Percentiles rank a stretch among this genome's conserved stretches.
phyloP scores from a whole-genome alignment of 2,329 filamentous ascomycete species.

The Cryphonectria parasitica region DNA sequence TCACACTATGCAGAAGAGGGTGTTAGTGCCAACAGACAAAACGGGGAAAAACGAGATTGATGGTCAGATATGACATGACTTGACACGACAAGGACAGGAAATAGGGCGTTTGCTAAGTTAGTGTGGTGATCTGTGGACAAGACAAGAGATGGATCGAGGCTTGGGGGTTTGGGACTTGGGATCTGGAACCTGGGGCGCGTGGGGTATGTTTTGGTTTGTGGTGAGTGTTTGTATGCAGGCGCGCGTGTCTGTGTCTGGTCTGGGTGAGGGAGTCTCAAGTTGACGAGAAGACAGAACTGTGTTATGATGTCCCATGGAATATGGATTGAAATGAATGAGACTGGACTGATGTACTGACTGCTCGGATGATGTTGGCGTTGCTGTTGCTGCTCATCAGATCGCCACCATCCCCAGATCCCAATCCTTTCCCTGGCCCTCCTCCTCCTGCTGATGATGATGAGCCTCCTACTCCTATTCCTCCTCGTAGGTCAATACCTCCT shows the following conservation, averaged over 20 bases:
- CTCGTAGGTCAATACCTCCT: not conserved
- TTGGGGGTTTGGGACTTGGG: not conserved
- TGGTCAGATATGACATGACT: not conserved
- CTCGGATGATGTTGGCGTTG: slow-evolving; percentile 25
- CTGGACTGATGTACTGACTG: slow-evolving; percentile 19
- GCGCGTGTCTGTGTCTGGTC: not conserved
- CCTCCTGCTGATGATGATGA: not conserved
- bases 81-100: not conserved
- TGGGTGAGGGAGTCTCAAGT: not conserved
- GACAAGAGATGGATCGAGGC: not conserved
- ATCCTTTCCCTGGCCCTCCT: not conserved
- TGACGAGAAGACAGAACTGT: not conserved
- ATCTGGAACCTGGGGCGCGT: not conserved
- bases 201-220: not conserved
- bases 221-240: not conserved
- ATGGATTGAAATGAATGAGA: not conserved
- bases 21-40: not conserved
- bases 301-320: not conserved
- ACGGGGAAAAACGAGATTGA: not conserved
- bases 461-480: not conserved
- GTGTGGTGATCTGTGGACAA: not conserved
- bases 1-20: slow-evolving; percentile 39
- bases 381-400: slow-evolving; percentile 20
- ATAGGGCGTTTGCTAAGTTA: not conserved
- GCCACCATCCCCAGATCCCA: slow-evolving; percentile 16